These are phyloP conservation scores for Vaucheria bursata DNA, from an alignment of 352 stramenopile genomes.

Conservation along the genomic window DNA sequence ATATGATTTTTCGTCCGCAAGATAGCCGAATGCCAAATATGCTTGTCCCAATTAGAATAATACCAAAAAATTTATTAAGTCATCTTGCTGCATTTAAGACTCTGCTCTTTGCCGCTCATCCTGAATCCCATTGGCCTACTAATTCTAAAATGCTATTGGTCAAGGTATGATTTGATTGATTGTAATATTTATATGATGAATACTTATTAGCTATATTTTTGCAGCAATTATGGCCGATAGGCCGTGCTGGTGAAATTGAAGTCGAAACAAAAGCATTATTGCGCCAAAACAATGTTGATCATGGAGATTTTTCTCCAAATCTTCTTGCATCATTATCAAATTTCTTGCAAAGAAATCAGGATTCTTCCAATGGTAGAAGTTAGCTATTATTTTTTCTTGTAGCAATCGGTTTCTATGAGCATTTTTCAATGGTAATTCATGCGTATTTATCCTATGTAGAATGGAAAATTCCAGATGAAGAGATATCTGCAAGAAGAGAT, in stretches of 20 bases:
- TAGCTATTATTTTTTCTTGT: no score
- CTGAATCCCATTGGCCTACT: not conserved
- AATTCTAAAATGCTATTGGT: not conserved
- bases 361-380: no score
- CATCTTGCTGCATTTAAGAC: not conserved
- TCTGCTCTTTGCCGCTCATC: not conserved
- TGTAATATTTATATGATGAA: no score
- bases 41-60: not conserved
- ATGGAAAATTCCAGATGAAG: constrained; percentile 36
- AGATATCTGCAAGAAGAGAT: constrained; percentile 59
- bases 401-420: no score
- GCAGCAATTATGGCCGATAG: constrained; percentile 22
- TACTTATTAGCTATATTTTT: not conserved
- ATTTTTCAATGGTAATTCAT: no score
- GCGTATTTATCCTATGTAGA: no score
- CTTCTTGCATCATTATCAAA: no score
- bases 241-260: constrained; percentile 22
- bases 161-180: not conserved
- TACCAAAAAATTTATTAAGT: not conserved
- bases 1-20: not conserved
- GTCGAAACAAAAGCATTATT: constrained; percentile 29
- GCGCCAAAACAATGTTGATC: constrained; percentile 12
- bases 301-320: constrained; percentile 35
- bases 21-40: not conserved
- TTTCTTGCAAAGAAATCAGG: no score